Conservation (phyloP, 2,329 filamentous ascomycete genomes). For the Ilyonectria mors-panacis region DNA sequence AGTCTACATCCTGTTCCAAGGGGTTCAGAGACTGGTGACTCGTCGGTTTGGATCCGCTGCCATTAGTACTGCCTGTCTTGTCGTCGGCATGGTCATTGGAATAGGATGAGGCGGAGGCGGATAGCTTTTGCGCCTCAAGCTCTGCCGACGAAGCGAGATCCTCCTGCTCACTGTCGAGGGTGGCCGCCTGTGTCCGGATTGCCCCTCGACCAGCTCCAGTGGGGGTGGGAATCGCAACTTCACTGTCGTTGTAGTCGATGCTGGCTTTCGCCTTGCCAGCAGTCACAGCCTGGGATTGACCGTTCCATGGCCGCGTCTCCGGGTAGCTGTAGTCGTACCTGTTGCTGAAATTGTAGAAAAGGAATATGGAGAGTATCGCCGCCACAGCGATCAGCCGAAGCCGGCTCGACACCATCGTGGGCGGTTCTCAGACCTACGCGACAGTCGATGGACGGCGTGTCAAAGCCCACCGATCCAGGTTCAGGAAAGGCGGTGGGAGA, state of each 20-base stretch:
- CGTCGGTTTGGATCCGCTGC: neutral
- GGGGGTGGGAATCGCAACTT: neutral
- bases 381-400: neutral
- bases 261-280: neutral
- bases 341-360: neutral
- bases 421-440: neutral
- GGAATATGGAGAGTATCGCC: neutral
- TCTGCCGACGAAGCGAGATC: neutral
- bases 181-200: neutral
- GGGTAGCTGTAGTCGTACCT: conserved; percentile 5
- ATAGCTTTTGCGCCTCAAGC: neutral
- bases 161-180: neutral
- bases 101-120: neutral
- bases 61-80: neutral
- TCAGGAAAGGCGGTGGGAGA: neutral
- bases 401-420: conserved; percentile 1
- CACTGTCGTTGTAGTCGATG: neutral
- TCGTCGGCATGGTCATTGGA: neutral
- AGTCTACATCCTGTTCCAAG: conserved; percentile 2
- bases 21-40: neutral
- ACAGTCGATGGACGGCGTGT: neutral
- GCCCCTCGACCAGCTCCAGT: neutral
- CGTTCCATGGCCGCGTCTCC: neutral
- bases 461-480: neutral
- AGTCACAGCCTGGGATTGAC: neutral